Evolutionary conservation across 345 rosid species (phyloP).

Genomic region (Hypericum androsaemum): DNA sequence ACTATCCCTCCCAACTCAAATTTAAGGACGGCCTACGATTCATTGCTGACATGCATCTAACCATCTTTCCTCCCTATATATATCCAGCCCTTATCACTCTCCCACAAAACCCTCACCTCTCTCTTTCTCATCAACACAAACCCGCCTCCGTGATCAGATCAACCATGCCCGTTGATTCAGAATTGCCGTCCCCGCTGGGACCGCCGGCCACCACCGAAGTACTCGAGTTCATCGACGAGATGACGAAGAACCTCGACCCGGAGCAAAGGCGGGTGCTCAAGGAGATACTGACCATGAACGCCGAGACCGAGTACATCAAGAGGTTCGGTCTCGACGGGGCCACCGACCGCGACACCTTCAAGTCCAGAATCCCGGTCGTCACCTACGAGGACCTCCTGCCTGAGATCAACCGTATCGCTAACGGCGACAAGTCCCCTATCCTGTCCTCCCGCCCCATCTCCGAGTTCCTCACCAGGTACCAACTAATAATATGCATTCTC

Average conservation of each 20-base stretch:
- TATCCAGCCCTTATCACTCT: too few species aligned
- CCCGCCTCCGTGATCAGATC: neutral
- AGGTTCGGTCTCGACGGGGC: conserved; percentile 48
- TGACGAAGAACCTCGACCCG: conserved; percentile 49
- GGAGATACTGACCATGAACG: conserved; percentile 57
- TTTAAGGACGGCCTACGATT: too few species aligned
- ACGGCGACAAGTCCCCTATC: conserved; percentile 81
- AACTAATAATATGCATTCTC: neutral
- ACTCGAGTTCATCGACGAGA: conserved; percentile 64
- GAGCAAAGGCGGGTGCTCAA: conserved; percentile 53
- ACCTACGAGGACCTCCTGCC: conserved; percentile 83
- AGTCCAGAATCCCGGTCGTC: conserved; percentile 55
- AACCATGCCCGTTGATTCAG: conserved; percentile 63
- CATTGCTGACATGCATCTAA: too few species aligned
- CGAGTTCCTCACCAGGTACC: conserved; percentile 87
- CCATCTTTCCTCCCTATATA: too few species aligned
- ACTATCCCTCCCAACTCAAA: too few species aligned
- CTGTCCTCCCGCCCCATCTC: conserved; percentile 79
- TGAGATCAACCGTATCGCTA: conserved; percentile 82
- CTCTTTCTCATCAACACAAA: too few species aligned
- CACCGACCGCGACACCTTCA: conserved; percentile 56
- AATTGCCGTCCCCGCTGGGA: conserved; percentile 48
- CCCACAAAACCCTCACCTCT: too few species aligned
- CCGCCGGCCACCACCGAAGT: conserved; percentile 73
- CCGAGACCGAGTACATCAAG: conserved; percentile 57